phyloP scores from a whole-genome alignment of 495 filamentous ascomycete species.

The Parachaetomium inaequale region DNA sequence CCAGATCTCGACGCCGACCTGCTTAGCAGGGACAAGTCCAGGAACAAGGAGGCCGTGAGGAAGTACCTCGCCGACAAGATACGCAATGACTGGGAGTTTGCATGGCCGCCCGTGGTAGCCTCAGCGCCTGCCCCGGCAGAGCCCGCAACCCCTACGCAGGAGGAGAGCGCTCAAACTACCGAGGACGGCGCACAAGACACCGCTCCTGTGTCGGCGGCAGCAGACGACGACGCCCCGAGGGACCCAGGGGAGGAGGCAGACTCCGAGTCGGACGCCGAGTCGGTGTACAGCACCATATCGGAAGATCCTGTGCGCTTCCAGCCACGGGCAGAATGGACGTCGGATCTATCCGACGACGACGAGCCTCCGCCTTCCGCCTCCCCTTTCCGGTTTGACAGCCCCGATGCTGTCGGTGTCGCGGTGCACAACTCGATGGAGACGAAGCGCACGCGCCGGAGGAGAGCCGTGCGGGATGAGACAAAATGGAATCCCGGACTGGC shows the following conservation, averaged over 20 bases:
- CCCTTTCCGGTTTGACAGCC: slow-evolving; percentile 63
- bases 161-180: not conserved
- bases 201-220: slow-evolving; percentile 1
- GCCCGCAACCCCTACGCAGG: not conserved
- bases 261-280: slow-evolving; percentile 42
- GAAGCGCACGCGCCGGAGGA: slow-evolving; percentile 57
- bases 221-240: slow-evolving; percentile 19
- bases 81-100: slow-evolving; percentile 56
- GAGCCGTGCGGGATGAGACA: slow-evolving; percentile 68
- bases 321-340: slow-evolving; percentile 46
- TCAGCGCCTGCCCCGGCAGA: slow-evolving; percentile 1
- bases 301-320: slow-evolving; percentile 42
- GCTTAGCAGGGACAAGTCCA: slow-evolving; percentile 50
- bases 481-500: slow-evolving; percentile 77
- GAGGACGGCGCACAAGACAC: not conserved
- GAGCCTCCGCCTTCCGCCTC: slow-evolving; percentile 26
- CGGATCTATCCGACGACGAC: slow-evolving; percentile 45
- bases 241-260: slow-evolving; percentile 34
- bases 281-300: slow-evolving; percentile 46
- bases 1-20: slow-evolving; percentile 52
- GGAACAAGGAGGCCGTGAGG: slow-evolving; percentile 53
- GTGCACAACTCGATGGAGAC: slow-evolving; percentile 38
- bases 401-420: slow-evolving; percentile 54
- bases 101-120: slow-evolving; percentile 35
- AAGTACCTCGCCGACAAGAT: slow-evolving; percentile 52